These are phyloP conservation scores for Sporothrix luriei DNA, from an alignment of 2,329 filamentous ascomycete species.

Conservation along the genomic window DNA sequence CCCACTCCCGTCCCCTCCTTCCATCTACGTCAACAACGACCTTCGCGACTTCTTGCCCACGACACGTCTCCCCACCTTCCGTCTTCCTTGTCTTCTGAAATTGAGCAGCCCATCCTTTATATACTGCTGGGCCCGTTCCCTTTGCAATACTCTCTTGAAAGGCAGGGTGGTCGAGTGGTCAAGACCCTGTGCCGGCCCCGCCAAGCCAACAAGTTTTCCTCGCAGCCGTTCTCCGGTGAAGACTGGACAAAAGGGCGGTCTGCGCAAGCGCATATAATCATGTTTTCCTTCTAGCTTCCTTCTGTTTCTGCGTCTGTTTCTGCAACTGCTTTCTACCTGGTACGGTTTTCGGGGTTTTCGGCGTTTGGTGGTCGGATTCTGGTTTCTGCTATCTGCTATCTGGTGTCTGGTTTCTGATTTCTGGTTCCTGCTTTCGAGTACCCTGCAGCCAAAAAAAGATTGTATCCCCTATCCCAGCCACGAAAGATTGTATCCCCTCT, in stretches of 20 bases:
- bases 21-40: neutral
- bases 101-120: neutral
- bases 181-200: neutral
- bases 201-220: slow-evolving; percentile 22
- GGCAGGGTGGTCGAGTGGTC: slow-evolving; percentile 17
- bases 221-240: slow-evolving; percentile 7
- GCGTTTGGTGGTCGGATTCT: too few species aligned
- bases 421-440: too few species aligned
- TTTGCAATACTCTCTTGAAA: slow-evolving; percentile 21
- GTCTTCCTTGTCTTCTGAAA: too few species aligned
- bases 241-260: neutral
- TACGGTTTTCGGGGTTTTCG: too few species aligned
- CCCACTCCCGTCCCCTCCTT: neutral
- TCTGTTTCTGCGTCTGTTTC: neutral
- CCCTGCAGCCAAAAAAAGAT: neutral
- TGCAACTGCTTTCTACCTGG: neutral
- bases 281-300: neutral
- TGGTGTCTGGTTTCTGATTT: too few species aligned
- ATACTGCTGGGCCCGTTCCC: neutral
- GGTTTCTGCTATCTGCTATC: too few species aligned
- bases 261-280: neutral
- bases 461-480: too few species aligned
- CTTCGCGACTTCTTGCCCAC: neutral
- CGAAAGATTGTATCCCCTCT: too few species aligned
- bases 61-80: neutral